phyloP scores from a whole-genome alignment of 306 rosid species.

The Herpetospermum pedunculosum region DNA sequence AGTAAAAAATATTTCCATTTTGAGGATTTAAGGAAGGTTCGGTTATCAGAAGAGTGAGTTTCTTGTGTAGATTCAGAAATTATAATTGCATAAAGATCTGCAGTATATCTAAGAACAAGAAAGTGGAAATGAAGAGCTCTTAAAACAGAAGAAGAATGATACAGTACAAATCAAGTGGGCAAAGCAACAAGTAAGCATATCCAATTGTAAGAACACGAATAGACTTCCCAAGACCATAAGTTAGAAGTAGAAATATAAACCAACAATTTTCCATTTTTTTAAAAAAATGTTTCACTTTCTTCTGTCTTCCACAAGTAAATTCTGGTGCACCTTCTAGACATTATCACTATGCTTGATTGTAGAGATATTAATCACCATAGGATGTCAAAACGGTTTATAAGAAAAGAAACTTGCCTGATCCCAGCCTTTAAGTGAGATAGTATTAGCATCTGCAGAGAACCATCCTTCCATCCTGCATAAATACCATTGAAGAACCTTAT shows the following conservation, averaged over 20 bases:
- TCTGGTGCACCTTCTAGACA: not conserved
- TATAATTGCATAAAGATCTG: not conserved
- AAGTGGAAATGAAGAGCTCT: not conserved
- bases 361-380: not conserved
- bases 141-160: not conserved
- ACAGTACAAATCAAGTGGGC: not conserved
- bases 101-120: not conserved
- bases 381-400: not conserved
- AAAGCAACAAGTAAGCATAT: not conserved
- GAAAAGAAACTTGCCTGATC: slow-evolving; percentile 61
- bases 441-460: slow-evolving; percentile 95
- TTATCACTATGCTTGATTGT: not conserved
- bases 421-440: slow-evolving; percentile 86
- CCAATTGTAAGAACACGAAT: not conserved
- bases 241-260: too few species aligned
- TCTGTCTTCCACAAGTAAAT: not conserved
- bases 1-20: not conserved
- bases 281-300: too few species aligned
- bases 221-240: not conserved
- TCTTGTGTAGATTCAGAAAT: not conserved
- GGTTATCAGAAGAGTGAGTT: not conserved
- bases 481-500: slow-evolving; percentile 97
- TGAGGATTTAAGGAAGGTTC: not conserved
- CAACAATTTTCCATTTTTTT: too few species aligned
- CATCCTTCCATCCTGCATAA: slow-evolving; percentile 98